Evolutionary conservation across 148 eudicot species (phyloP).

Genomic region (Fagopyrum tataricum): DNA sequence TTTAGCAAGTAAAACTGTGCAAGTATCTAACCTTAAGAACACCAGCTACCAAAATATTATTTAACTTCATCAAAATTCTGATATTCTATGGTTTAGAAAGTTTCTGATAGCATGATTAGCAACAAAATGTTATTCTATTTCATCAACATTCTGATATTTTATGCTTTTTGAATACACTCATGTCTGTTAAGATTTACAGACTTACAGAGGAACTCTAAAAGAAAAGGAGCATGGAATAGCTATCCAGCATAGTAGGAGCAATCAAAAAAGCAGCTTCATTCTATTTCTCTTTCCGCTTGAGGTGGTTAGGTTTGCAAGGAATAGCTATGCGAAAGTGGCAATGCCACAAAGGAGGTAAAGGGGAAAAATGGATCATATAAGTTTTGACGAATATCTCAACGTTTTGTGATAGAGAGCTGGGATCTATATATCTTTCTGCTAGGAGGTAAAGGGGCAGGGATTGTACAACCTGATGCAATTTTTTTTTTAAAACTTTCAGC

Average conservation of each 20-base stretch:
- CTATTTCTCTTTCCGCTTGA: too few relatives aligned
- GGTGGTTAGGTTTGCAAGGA: too few relatives aligned
- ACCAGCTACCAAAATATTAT: not conserved
- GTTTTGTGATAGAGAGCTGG: not conserved
- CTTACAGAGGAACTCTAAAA: not conserved
- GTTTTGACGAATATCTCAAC: too few relatives aligned
- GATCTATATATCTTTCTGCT: not conserved
- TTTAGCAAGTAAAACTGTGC: not conserved
- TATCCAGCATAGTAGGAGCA: not conserved
- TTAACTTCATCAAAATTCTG: not conserved
- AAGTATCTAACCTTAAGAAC: not conserved
- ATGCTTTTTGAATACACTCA: not conserved
- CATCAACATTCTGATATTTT: not conserved
- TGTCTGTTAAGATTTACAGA: not conserved
- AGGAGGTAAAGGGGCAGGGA: not conserved
- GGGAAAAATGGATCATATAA: too few relatives aligned
- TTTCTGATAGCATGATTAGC: not conserved
- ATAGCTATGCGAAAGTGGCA: too few relatives aligned
- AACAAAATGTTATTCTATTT: too few relatives aligned
- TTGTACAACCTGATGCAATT: slow-evolving; percentile 1
- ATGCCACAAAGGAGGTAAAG: too few relatives aligned
- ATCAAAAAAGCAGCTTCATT: not conserved
- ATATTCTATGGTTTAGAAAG: not conserved
- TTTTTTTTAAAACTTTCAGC: too few relatives aligned
- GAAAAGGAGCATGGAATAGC: not conserved